Evolutionary conservation across 169 alveolate genomes (phyloP), one percentile per base, ranked within the genome.

Genomic region (Haemoproteus tartakovskyi): DNA sequence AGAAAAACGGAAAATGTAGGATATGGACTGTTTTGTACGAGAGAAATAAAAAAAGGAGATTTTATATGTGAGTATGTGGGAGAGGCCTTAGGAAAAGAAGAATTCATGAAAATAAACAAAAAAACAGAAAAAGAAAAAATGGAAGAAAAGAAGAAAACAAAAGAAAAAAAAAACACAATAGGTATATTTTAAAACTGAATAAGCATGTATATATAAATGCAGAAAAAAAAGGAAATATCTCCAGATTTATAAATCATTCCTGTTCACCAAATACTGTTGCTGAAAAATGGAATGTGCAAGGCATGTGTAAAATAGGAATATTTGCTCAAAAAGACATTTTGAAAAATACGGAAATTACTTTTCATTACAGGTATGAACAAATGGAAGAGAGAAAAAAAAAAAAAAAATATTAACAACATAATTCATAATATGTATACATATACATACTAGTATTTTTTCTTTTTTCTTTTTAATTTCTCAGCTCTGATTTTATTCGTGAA

Each of bases 251-350:
- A 8, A 97, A 97, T 87, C 99, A 96, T 81, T 94, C 98, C 16
- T 97, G 99, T 85, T 98, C 95, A 27, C 99, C 99, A n/a, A 97
- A 95, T 87, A 95, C 99, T 54, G 89, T 94, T 33, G 94, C 98
- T 6, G 95, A 95, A 78, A 96, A 95, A 60, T 95, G 97, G 95
- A 93, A 93, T 52, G 98, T 96, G 2, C 85, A 91, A 11, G 99
- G 99, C 1, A 96, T 95, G 79, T 94, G 91, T 41, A 93, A 98
- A 59, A 95, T 97, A 62, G 98, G 98, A 18, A 94, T 97, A 29
- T 97, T 95, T 85, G 96, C 99, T 3, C 86, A 80, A 62, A 93
- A 95, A 80, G 94, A 91, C 54, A 96, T 97, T 22, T 54, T 86
- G n/a, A n/a, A n/a, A n/a, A n/a, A n/a, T n/a, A n/a, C n/a, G 62